phyloP scores from a whole-genome alignment of 805 yeast genomes.

The Yamadazyma nakazawae region DNA sequence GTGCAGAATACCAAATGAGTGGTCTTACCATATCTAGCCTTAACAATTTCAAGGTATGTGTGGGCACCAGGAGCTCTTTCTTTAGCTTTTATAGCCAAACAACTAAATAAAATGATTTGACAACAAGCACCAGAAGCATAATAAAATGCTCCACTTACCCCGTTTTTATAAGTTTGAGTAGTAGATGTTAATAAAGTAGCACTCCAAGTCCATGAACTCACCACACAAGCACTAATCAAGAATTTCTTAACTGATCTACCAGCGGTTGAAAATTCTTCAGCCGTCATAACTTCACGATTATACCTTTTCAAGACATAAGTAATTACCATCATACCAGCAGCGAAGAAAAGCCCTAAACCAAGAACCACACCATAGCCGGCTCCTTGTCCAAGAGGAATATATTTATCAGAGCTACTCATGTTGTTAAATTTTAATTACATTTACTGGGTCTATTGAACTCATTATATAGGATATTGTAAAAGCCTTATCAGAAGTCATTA shows the following conservation, averaged over 20 bases:
- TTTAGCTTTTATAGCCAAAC: conserved; percentile 84
- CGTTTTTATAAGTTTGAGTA: conserved; percentile 71
- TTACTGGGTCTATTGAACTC: background rate
- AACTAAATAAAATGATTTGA: conserved; percentile 82
- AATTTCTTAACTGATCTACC: conserved; percentile 87
- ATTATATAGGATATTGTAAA: background rate
- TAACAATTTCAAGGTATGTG: conserved; percentile 82
- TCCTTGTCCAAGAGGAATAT: conserved; percentile 55
- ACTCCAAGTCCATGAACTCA: conserved; percentile 82
- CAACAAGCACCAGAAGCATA: conserved; percentile 92
- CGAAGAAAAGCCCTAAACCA: conserved; percentile 81
- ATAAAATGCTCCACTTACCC: conserved; percentile 76
- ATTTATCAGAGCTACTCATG: conserved; percentile 1
- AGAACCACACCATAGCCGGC: conserved; percentile 87
- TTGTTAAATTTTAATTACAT: background rate
- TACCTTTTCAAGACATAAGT: conserved; percentile 72
- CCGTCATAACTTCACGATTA: conserved; percentile 81
- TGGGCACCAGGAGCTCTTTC: conserved; percentile 90
- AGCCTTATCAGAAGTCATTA: background rate
- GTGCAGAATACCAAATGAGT: conserved; percentile 70
- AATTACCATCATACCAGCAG: conserved; percentile 73
- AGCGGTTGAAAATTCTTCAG: conserved; percentile 93
- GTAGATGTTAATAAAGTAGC: conserved; percentile 46
- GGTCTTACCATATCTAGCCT: conserved; percentile 71
- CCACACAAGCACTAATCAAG: conserved; percentile 84